These are phyloP conservation scores for Drechslerella coelobrocha DNA, from an alignment of 2,329 filamentous ascomycete genomes.

Conservation along the genomic window DNA sequence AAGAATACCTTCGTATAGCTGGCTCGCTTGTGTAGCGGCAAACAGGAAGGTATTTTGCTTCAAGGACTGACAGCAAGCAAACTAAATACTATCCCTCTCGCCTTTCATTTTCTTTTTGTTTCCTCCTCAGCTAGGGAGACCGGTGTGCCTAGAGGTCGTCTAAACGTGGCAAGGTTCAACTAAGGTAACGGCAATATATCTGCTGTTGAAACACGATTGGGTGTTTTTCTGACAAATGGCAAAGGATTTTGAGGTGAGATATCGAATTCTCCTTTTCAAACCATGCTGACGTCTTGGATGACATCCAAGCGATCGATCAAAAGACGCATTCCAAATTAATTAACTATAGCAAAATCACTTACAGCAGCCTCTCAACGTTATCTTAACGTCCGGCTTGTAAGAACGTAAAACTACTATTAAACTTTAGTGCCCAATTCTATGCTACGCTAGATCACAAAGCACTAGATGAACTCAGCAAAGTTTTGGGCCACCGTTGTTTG, in stretches of 20 bases:
- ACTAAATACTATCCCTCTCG: neutral
- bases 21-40: constrained; percentile 40
- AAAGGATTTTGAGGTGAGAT: neutral
- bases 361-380: too few species aligned
- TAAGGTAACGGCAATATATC: constrained; percentile 32
- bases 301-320: neutral
- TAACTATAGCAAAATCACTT: too few species aligned
- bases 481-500: too few species aligned
- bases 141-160: neutral
- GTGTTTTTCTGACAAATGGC: neutral
- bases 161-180: constrained; percentile 23
- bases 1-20: constrained; percentile 27
- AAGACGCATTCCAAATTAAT: neutral
- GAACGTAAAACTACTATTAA: too few species aligned
- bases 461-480: too few species aligned
- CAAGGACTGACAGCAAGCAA: neutral
- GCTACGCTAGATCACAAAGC: too few species aligned
- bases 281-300: neutral
- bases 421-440: too few species aligned
- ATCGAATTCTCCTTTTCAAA: neutral
- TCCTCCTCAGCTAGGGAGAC: neutral
- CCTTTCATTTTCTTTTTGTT: neutral
- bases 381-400: too few species aligned
- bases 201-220: constrained; percentile 33
- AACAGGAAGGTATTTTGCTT: constrained; percentile 26